A percentile compares a stretch with the other conserved stretches of the same genome.
Conservation (phyloP, 371 early-diverging fungal species). For the Choanephora cucurbitarum region DNA sequence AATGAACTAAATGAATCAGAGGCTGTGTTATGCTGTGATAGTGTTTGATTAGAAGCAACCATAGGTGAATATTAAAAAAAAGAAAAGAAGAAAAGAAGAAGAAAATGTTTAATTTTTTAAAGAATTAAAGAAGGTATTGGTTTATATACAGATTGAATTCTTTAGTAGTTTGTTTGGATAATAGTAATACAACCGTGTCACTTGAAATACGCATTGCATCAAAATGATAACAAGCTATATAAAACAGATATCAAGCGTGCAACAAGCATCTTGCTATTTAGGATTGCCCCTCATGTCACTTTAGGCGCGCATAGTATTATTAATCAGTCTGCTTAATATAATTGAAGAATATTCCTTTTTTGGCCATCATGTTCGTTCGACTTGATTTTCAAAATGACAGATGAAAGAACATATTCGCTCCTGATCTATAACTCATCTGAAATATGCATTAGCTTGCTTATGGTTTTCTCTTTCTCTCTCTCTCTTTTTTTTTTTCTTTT, state of each 20-base stretch:
- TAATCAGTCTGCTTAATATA: neutral
- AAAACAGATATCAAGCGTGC: too few relatives aligned
- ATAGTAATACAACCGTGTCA: too few relatives aligned
- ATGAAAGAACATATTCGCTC: neutral
- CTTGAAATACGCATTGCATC: too few relatives aligned
- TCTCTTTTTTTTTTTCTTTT: too few relatives aligned
- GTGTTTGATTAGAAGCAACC: neutral
- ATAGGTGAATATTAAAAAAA: neutral
- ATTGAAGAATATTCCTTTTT: constrained; percentile 1
- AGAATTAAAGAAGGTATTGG: too few relatives aligned
- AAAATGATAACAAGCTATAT: too few relatives aligned
- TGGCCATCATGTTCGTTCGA: constrained; percentile 1
- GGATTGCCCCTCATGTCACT: neutral
- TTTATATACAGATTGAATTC: too few relatives aligned
- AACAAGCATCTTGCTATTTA: too few relatives aligned
- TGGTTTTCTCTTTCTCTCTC: too few relatives aligned
- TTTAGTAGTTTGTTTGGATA: too few relatives aligned
- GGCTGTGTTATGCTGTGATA: neutral
- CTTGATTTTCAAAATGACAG: neutral
- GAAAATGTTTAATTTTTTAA: too few relatives aligned
- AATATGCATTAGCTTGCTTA: neutral
- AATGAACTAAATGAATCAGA: constrained; percentile 18
- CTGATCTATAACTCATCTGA: neutral
- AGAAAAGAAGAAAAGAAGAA: too few relatives aligned
- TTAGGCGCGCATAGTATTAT: neutral